Conservation (phyloP, 1,139 yeast species). For the Sugiyamaella neomexicana region DNA sequence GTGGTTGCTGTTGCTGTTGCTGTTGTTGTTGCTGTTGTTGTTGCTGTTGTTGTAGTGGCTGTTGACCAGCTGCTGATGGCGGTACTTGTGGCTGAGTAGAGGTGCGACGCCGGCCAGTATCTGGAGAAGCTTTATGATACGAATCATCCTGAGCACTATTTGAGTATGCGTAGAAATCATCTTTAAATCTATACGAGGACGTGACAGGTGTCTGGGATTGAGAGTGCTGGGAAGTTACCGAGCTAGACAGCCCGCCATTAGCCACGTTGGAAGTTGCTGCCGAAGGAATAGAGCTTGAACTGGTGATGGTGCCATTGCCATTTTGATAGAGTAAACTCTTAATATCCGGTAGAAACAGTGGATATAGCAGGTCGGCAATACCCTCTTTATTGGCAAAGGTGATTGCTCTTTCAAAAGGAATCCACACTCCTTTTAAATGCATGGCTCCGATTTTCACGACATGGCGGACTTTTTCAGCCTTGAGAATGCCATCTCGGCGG, state of each 20-base stretch:
- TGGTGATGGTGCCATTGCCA: conserved; percentile 18
- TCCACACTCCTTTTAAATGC: conserved; percentile 97
- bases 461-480: conserved; percentile 79
- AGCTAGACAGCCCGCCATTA: conserved; percentile 1
- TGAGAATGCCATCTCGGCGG: conserved; percentile 88
- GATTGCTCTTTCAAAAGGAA: conserved; percentile 87
- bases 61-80: conserved; percentile 18
- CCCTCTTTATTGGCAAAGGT: conserved; percentile 85
- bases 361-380: conserved; percentile 77
- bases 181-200: conserved; percentile 5
- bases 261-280: background rate
- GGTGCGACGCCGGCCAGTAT: background rate
- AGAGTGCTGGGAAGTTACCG: background rate
- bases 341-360: conserved; percentile 82
- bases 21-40: conserved; percentile 23
- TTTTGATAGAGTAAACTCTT: conserved; percentile 42
- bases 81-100: conserved; percentile 17
- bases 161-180: conserved; percentile 8
- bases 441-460: conserved; percentile 93
- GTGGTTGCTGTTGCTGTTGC: conserved; percentile 21
- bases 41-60: conserved; percentile 18
- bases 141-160: conserved; percentile 1
- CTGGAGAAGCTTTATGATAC: background rate
- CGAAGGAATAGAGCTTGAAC: background rate
- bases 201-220: background rate